Percentiles rank a stretch among this genome's conserved stretches.
phyloP scores from a whole-genome alignment of 1,284 basidiomycete genomes.

The Thecaphora frezii region DNA sequence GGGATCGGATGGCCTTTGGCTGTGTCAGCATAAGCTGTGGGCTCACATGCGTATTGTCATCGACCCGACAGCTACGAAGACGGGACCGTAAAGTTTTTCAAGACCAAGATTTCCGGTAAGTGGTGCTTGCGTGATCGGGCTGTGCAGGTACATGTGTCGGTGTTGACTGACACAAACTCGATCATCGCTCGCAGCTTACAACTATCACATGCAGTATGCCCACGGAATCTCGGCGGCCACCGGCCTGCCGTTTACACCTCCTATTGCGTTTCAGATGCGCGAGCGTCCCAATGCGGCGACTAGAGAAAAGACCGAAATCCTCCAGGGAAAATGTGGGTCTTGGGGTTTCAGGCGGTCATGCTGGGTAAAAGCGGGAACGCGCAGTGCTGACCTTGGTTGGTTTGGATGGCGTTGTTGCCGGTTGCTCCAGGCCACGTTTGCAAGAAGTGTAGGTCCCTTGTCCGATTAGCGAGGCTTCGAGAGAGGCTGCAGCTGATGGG shows the following conservation, averaged over 20 bases:
- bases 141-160: no score
- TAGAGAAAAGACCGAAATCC: slow-evolving; percentile 11
- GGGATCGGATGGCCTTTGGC: no score
- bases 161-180: neutral
- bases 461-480: neutral
- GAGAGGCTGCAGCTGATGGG: neutral
- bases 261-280: slow-evolving; percentile 16
- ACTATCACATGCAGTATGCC: slow-evolving; percentile 41
- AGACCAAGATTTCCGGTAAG: slow-evolving; percentile 42
- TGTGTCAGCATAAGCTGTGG: no score
- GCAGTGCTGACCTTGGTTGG: neutral
- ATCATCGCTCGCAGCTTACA: slow-evolving; percentile 33
- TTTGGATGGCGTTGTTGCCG: neutral
- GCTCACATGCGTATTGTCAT: neutral
- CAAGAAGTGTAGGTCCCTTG: slow-evolving; percentile 8
- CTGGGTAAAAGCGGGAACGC: neutral
- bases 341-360: neutral
- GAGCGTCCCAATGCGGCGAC: slow-evolving; percentile 7
- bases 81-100: slow-evolving; percentile 17
- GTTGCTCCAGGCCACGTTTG: slow-evolving; percentile 20
- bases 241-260: slow-evolving; percentile 34
- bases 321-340: slow-evolving; percentile 14
- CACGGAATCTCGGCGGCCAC: slow-evolving; percentile 36
- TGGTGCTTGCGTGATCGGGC: no score
- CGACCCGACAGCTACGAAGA: slow-evolving; percentile 28